A percentile compares a stretch with the other conserved stretches of the same genome.
Conservation (phyloP, 2,329 filamentous ascomycete genomes). For the Orbilia oligospora region DNA sequence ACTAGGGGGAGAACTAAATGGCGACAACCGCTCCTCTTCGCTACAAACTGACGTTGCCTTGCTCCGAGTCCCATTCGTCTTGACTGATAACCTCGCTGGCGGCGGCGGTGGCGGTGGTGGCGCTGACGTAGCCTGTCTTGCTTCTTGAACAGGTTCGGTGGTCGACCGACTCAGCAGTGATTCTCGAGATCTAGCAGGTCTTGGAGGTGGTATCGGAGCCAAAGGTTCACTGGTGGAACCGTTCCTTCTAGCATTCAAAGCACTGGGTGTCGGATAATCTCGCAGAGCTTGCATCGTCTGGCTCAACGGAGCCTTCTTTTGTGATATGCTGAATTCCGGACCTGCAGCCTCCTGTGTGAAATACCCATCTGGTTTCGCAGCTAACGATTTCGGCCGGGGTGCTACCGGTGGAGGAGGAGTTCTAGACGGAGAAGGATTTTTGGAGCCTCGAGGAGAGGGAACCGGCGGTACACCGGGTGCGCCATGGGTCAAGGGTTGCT, state of each 20-base stretch:
- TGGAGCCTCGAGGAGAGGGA: conserved; percentile 52
- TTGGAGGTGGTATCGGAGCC: conserved; percentile 56
- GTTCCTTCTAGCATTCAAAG: conserved; percentile 50
- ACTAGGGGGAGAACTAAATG: conserved; percentile 64
- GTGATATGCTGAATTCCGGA: conserved; percentile 53
- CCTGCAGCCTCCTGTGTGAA: conserved; percentile 37
- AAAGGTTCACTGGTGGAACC: conserved; percentile 28
- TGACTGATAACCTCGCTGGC: conserved; percentile 53
- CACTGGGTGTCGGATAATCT: conserved; percentile 55
- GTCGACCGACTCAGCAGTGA: conserved; percentile 34
- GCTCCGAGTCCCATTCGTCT: conserved; percentile 50
- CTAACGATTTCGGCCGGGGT: conserved; percentile 54
- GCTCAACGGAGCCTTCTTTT: conserved; percentile 54
- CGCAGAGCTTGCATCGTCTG: conserved; percentile 59
- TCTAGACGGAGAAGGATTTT: conserved; percentile 51
- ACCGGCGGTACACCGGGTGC: conserved; percentile 27
- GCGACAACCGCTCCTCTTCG: conserved; percentile 63
- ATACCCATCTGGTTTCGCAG: conserved; percentile 53
- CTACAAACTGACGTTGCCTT: conserved; percentile 52
- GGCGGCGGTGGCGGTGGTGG: conserved; percentile 63
- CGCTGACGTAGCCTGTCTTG: conserved; percentile 54
- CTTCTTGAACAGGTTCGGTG: conserved; percentile 38
- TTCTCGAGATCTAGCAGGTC: conserved; percentile 53
- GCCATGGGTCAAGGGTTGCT: conserved; percentile 41
- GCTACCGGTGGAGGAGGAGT: conserved; percentile 63